Evolutionary conservation across 768 basidiomycete species (phyloP).

Genomic region (Coprinellus micaceus): DNA sequence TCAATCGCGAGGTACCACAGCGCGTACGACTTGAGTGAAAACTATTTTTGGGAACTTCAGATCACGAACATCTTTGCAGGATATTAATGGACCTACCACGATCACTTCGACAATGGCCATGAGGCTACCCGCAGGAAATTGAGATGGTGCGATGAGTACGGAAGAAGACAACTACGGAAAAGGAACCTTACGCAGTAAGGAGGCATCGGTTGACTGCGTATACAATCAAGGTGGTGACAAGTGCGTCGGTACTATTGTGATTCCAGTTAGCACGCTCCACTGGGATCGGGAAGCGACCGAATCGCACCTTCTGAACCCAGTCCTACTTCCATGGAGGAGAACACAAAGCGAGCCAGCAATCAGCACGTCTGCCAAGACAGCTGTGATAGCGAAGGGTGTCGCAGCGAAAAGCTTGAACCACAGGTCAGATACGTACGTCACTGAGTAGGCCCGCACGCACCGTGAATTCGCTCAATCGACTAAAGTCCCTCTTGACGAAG

Average conservation of each 20-base stretch:
- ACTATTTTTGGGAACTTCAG: constrained; percentile 14
- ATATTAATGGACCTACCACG: constrained; percentile 22
- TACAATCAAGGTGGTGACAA: constrained; percentile 41
- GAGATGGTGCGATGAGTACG: background rate
- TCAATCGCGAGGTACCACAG: constrained; percentile 38
- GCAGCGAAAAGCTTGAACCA: constrained; percentile 38
- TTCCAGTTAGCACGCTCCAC: background rate
- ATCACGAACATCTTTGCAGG: background rate
- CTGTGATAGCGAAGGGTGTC: constrained; percentile 41
- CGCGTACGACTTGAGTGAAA: constrained; percentile 26
- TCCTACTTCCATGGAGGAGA: constrained; percentile 37
- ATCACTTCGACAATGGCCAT: constrained; percentile 38
- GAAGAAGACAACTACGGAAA: background rate
- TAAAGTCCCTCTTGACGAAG: constrained; percentile 35
- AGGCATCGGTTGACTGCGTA: constrained; percentile 50
- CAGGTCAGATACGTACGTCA: too few relatives aligned
- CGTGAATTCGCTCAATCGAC: constrained; percentile 29
- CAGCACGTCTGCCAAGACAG: constrained; percentile 42
- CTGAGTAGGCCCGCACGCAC: constrained; percentile 17
- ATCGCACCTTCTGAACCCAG: constrained; percentile 31
- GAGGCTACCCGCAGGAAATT: constrained; percentile 17
- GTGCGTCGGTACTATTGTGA: constrained; percentile 33
- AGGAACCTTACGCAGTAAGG: constrained; percentile 39
- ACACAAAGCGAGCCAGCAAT: constrained; percentile 41
- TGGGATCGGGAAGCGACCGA: background rate